phyloP scores from a whole-genome alignment of 2,329 filamentous ascomycete genomes.

The Diaporthe vaccinii region DNA sequence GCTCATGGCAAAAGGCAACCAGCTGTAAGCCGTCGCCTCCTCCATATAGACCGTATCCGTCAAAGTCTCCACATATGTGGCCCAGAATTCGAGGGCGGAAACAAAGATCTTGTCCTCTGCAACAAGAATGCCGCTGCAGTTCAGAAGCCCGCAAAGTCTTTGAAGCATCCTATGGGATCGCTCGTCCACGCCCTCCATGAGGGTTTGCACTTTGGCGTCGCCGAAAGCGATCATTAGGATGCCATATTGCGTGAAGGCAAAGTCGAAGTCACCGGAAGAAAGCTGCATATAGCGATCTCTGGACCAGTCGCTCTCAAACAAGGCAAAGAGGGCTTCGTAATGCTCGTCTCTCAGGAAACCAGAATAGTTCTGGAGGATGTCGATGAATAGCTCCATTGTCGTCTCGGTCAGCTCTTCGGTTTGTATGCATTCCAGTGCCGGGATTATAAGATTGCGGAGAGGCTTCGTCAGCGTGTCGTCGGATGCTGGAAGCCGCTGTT shows the following conservation, averaged over 20 bases:
- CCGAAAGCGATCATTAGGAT: slow-evolving; percentile 78
- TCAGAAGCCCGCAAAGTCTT: slow-evolving; percentile 75
- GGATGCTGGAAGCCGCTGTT: slow-evolving; percentile 72
- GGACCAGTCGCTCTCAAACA: slow-evolving; percentile 74
- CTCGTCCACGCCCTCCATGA: slow-evolving; percentile 67
- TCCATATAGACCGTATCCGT: slow-evolving; percentile 69
- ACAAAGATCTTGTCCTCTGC: slow-evolving; percentile 83
- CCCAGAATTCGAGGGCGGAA: slow-evolving; percentile 85
- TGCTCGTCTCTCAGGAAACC: slow-evolving; percentile 72
- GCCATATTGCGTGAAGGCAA: slow-evolving; percentile 75
- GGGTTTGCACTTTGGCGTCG: slow-evolving; percentile 72
- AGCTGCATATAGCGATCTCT: slow-evolving; percentile 67
- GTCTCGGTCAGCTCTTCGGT: slow-evolving; percentile 70
- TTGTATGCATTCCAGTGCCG: slow-evolving; percentile 72
- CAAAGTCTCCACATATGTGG: slow-evolving; percentile 78
- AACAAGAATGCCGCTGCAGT: slow-evolving; percentile 75
- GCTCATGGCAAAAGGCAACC: slow-evolving; percentile 70
- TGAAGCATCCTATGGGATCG: slow-evolving; percentile 67
- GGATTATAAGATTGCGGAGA: slow-evolving; percentile 71
- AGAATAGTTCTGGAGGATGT: slow-evolving; percentile 75
- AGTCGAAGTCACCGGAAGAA: slow-evolving; percentile 71
- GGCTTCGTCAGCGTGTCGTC: slow-evolving; percentile 69
- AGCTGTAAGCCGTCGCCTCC: slow-evolving; percentile 61
- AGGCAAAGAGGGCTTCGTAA: slow-evolving; percentile 67
- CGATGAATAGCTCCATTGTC: slow-evolving; percentile 74